Evolutionary conservation across 176 grass and related monocot species (phyloP).

Genomic region (Oryza meyeriana): DNA sequence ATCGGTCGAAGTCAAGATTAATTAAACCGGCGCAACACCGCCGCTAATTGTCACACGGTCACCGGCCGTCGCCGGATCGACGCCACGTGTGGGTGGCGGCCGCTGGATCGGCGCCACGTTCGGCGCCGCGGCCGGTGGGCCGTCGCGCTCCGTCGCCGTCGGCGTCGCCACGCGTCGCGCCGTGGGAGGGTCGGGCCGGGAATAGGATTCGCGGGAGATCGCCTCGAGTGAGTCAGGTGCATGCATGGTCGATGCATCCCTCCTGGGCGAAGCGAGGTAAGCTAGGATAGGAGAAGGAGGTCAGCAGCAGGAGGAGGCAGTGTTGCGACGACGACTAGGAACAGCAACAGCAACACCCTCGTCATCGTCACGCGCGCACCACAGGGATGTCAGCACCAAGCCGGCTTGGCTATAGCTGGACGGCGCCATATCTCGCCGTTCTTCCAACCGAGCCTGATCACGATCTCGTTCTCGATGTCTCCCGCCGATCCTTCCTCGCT

Average conservation of each 20-base stretch:
- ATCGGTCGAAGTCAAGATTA: neutral
- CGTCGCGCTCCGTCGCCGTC: slow-evolving; percentile 15
- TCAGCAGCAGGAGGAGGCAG: neutral
- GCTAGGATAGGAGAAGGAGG: too few relatives aligned
- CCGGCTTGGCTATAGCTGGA: neutral
- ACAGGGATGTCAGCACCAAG: neutral
- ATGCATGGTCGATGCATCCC: slow-evolving; percentile 22
- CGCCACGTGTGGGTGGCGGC: neutral
- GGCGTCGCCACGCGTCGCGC: slow-evolving; percentile 28
- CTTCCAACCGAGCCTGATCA: slow-evolving; percentile 23
- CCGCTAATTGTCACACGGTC: neutral
- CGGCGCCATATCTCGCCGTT: slow-evolving; percentile 40
- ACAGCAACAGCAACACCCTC: slow-evolving; percentile 12
- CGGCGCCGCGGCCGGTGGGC: neutral
- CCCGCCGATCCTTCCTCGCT: neutral
- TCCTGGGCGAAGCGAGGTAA: neutral
- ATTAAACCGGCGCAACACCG: neutral
- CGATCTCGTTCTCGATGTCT: neutral
- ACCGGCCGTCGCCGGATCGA: neutral
- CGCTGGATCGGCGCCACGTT: slow-evolving; percentile 18
- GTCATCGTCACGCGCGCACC: neutral
- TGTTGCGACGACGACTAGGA: slow-evolving; percentile 28
- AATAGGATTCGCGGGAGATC: slow-evolving; percentile 45
- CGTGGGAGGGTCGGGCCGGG: neutral
- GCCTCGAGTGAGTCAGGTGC: slow-evolving; percentile 19